Evolutionary conservation across 768 basidiomycete species (phyloP).

Genomic region (Russula griseocarnosa): DNA sequence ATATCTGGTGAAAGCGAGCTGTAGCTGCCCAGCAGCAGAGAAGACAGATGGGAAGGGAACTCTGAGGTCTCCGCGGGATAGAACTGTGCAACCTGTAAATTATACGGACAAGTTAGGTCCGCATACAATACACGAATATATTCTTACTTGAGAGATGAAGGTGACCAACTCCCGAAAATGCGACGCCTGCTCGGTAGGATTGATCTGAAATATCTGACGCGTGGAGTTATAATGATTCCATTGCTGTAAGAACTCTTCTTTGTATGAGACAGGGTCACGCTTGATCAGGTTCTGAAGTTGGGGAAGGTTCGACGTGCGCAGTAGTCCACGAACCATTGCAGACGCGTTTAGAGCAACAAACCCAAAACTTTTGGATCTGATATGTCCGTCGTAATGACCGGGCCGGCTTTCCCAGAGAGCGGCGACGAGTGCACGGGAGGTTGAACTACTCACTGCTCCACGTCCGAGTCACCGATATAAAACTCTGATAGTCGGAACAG

Average conservation of each 20-base stretch:
- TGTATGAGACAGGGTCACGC: constrained; percentile 83
- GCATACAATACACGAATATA: neutral
- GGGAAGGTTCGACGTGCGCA: constrained; percentile 85
- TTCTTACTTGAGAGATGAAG: constrained; percentile 78
- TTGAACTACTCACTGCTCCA: too few relatives aligned
- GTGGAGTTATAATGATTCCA: constrained; percentile 93
- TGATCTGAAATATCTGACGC: constrained; percentile 76
- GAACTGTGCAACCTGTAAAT: constrained; percentile 72
- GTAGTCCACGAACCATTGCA: constrained; percentile 59
- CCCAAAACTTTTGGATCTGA: too few relatives aligned
- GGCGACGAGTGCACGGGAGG: too few relatives aligned
- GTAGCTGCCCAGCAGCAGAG: constrained; percentile 76
- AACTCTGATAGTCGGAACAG: too few relatives aligned
- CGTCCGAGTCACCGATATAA: too few relatives aligned
- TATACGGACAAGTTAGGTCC: neutral
- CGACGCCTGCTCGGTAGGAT: constrained; percentile 79
- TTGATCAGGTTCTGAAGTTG: constrained; percentile 98
- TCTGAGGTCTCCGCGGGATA: constrained; percentile 88
- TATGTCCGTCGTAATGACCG: too few relatives aligned
- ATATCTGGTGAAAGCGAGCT: constrained; percentile 73
- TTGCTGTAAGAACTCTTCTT: constrained; percentile 94
- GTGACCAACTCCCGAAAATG: constrained; percentile 84
- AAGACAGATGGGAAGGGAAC: constrained; percentile 76
- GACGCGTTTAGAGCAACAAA: neutral
- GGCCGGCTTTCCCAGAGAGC: neutral